phyloP scores from a whole-genome alignment of 1,284 basidiomycete species.

The Ceratorhiza oryzae-sativae region DNA sequence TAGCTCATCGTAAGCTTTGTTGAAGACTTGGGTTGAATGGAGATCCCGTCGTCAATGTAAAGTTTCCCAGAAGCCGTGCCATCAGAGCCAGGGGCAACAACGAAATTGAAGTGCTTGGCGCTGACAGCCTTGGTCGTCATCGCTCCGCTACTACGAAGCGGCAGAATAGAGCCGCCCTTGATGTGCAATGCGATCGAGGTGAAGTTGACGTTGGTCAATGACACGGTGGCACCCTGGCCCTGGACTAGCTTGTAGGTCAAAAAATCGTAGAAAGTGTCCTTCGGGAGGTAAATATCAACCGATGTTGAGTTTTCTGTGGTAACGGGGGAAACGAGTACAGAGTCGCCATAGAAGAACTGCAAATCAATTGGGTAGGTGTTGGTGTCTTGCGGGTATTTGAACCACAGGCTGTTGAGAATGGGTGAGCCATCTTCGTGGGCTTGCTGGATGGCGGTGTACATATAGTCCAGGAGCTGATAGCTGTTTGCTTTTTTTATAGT shows the following conservation, averaged over 20 bases:
- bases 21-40: slow-evolving; percentile 54
- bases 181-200: slow-evolving; percentile 69
- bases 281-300: slow-evolving; percentile 67
- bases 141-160: slow-evolving; percentile 60
- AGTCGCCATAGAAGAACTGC: slow-evolving; percentile 73
- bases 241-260: slow-evolving; percentile 58
- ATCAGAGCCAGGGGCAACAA: slow-evolving; percentile 62
- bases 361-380: slow-evolving; percentile 66
- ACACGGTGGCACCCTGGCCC: slow-evolving; percentile 58
- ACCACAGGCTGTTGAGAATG: slow-evolving; percentile 67
- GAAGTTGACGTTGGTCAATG: slow-evolving; percentile 60
- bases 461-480: slow-evolving; percentile 64
- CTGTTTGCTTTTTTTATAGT: neutral
- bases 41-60: slow-evolving; percentile 71
- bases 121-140: slow-evolving; percentile 68
- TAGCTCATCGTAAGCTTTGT: slow-evolving; percentile 60
- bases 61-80: slow-evolving; percentile 61
- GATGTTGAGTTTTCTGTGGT: slow-evolving; percentile 66
- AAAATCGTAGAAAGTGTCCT: slow-evolving; percentile 72
- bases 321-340: slow-evolving; percentile 72
- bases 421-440: slow-evolving; percentile 67
- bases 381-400: slow-evolving; percentile 67
- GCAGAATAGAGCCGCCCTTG: slow-evolving; percentile 64
- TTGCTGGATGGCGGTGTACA: slow-evolving; percentile 73
- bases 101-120: slow-evolving; percentile 64